Conservation (phyloP, 2,329 filamentous ascomycete species). For the Onygenales sp. region DNA sequence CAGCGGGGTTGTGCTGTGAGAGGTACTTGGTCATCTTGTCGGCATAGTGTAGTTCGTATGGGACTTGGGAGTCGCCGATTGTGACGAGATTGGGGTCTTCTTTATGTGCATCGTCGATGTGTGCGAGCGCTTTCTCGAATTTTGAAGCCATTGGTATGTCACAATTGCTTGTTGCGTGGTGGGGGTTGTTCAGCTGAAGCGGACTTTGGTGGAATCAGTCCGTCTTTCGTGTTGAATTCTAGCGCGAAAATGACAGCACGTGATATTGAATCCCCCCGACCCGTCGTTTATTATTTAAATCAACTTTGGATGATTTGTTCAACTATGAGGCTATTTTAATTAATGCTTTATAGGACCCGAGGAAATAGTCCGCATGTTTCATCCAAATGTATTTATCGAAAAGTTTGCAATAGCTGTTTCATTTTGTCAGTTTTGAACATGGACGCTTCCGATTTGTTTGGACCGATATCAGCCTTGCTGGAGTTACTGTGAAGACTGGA, state of each 20-base stretch:
- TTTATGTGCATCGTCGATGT: conserved; percentile 66
- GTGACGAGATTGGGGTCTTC: conserved; percentile 53
- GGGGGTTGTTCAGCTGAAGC: neutral
- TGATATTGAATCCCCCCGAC: neutral
- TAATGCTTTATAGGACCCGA: neutral
- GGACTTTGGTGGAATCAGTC: neutral
- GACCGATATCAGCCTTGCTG: no score
- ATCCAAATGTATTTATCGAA: no score
- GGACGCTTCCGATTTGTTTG: no score
- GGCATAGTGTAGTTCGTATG: conserved; percentile 78
- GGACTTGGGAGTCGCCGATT: conserved; percentile 39
- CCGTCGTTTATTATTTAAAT: no score
- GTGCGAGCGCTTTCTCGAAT: conserved; percentile 44
- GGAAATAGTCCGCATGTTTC: neutral
- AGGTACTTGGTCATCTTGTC: conserved; percentile 71
- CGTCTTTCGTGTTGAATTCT: neutral
- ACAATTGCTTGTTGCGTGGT: neutral
- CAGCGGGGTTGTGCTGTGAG: conserved; percentile 46
- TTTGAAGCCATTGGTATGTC: conserved; percentile 19
- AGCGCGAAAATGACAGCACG: neutral
- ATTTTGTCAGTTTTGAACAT: no score
- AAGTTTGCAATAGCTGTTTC: no score
- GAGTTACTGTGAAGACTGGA: no score
- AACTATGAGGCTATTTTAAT: neutral
- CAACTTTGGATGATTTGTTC: neutral